phyloP scores from a whole-genome alignment of 192 early-diverging fungal genomes.

The Coemansia sp. region DNA sequence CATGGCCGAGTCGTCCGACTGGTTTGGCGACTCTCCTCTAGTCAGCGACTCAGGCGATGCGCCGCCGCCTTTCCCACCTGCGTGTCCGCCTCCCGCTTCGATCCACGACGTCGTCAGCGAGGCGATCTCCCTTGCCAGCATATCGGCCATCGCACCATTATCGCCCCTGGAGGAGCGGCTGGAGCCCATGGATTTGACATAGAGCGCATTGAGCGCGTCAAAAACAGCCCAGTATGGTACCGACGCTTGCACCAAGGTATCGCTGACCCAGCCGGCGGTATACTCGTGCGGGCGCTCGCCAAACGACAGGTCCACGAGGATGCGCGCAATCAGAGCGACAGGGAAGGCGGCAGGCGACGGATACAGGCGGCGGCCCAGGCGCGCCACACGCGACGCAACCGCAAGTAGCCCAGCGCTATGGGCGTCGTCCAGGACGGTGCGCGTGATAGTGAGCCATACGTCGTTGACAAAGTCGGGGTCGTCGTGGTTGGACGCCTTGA shows the following conservation, averaged over 20 bases:
- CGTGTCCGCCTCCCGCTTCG: constrained; percentile 6
- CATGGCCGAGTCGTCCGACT: constrained; percentile 15
- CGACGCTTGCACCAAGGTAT: constrained; percentile 17
- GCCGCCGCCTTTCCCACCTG: neutral
- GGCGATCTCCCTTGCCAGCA: constrained; percentile 36
- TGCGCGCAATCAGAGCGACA: constrained; percentile 11
- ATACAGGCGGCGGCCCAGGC: constrained; percentile 36
- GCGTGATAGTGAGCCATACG: constrained; percentile 36
- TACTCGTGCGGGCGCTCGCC: constrained; percentile 17
- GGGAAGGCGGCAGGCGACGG: constrained; percentile 51
- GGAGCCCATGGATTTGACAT: neutral
- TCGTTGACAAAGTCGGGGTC: constrained; percentile 37
- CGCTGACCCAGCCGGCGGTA: constrained; percentile 7
- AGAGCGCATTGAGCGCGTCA: constrained; percentile 36
- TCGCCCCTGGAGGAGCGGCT: neutral
- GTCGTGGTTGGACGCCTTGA: constrained; percentile 59
- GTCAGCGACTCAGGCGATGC: neutral
- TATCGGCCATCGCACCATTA: neutral
- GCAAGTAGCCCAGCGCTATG: constrained; percentile 34
- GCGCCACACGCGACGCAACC: constrained; percentile 18
- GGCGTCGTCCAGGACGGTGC: constrained; percentile 30
- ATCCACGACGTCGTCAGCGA: constrained; percentile 22
- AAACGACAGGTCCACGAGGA: constrained; percentile 19
- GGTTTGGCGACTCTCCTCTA: neutral
- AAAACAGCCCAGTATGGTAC: constrained; percentile 34